phyloP scores from a whole-genome alignment of 2,329 filamentous ascomycete species.

The Pseudogymnoascus sp. region DNA sequence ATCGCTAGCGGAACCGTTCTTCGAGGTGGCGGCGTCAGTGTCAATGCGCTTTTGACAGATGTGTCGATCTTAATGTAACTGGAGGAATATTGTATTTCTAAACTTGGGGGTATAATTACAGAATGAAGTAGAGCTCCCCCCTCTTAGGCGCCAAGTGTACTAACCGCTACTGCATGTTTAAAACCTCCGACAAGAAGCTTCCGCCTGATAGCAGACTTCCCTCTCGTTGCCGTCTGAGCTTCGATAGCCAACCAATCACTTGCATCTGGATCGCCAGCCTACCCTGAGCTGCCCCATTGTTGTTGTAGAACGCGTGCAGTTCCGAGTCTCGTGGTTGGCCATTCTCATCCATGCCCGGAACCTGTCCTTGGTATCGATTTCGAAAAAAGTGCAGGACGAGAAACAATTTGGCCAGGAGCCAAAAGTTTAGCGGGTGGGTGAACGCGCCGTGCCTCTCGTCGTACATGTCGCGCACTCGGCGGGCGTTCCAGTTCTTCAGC shows the following conservation, averaged over 20 bases:
- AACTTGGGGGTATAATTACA: not conserved
- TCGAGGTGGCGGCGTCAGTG: not conserved
- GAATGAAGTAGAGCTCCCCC: not conserved
- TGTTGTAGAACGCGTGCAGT: not conserved
- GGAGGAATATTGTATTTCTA: not conserved
- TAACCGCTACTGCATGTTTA: conserved; percentile 1
- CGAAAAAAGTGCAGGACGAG: not conserved
- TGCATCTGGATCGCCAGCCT: not conserved
- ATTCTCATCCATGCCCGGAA: not conserved
- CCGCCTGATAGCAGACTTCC: not conserved
- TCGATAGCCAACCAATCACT: not conserved
- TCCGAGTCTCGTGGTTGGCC: not conserved
- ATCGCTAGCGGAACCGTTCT: not conserved
- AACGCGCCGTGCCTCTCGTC: not conserved
- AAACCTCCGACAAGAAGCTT: not conserved
- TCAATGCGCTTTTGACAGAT: not conserved
- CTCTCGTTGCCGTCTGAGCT: not conserved
- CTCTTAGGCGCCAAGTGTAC: not conserved
- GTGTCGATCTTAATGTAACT: not conserved
- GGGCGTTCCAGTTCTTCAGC: not conserved
- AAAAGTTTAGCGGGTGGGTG: not conserved
- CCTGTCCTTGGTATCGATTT: not conserved
- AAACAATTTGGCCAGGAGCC: not conserved
- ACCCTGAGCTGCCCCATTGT: not conserved
- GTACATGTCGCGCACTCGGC: not conserved